These are phyloP conservation scores for Fusarium zealandicum DNA, from an alignment of 2,329 filamentous ascomycete genomes.

Conservation along the genomic window DNA sequence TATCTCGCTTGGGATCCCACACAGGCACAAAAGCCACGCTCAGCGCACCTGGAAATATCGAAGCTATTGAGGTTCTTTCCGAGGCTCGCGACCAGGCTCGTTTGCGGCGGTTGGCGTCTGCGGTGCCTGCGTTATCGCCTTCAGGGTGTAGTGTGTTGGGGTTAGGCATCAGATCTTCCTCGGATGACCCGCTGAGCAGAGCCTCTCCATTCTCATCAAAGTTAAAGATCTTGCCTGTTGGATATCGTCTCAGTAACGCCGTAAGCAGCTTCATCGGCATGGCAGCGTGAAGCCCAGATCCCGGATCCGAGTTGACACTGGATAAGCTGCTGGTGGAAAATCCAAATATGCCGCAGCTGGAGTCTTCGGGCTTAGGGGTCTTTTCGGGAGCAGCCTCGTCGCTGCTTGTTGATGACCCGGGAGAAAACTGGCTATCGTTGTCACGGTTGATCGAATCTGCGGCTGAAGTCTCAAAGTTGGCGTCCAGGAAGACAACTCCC, in stretches of 20 bases:
- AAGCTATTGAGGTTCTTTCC: slow-evolving; percentile 36
- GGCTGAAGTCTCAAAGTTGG: slow-evolving; percentile 35
- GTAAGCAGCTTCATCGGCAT: slow-evolving; percentile 51
- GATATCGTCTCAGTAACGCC: slow-evolving; percentile 54
- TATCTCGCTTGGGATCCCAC: slow-evolving; percentile 55
- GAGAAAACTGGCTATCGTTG: slow-evolving; percentile 27
- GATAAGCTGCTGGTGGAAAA: slow-evolving; percentile 48
- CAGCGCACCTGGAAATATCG: slow-evolving; percentile 52
- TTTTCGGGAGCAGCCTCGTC: slow-evolving; percentile 35
- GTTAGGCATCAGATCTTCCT: slow-evolving; percentile 39
- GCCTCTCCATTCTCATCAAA: slow-evolving; percentile 51
- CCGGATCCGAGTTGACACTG: slow-evolving; percentile 43
- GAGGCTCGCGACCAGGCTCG: slow-evolving; percentile 12
- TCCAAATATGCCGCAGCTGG: slow-evolving; percentile 47
- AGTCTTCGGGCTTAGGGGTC: slow-evolving; percentile 4
- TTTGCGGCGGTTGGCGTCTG: too few relatives aligned
- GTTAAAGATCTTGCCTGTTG: slow-evolving; percentile 55
- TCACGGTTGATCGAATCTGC: slow-evolving; percentile 23
- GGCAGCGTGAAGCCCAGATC: slow-evolving; percentile 25
- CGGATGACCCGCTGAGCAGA: slow-evolving; percentile 43
- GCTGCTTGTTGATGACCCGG: slow-evolving; percentile 33
- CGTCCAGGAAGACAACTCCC: slow-evolving; percentile 46
- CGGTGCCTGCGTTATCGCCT: too few relatives aligned
- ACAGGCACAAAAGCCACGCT: slow-evolving; percentile 57
- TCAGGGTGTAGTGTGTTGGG: too few relatives aligned